These are phyloP conservation scores for Hirschioporus abietinus DNA, from an alignment of 768 basidiomycete genomes.

Conservation along the genomic window DNA sequence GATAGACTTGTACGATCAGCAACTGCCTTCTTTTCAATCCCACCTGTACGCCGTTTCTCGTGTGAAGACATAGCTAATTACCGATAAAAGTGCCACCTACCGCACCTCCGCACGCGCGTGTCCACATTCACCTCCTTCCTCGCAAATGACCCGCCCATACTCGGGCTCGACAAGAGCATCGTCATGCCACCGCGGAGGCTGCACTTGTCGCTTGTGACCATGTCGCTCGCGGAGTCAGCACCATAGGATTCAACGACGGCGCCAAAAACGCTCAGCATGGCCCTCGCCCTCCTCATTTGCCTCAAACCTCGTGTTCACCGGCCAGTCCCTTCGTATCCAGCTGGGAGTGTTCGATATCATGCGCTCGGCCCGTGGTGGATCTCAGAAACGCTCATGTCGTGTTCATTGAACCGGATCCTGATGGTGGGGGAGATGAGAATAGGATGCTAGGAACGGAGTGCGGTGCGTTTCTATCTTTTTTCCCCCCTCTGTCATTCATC, in stretches of 20 bases:
- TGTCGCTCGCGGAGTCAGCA: conserved; percentile 39
- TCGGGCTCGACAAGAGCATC: conserved; percentile 57
- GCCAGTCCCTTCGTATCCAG: conserved; percentile 31
- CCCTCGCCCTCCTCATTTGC: conserved; percentile 20
- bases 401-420: conserved; percentile 50
- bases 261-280: conserved; percentile 19
- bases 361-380: conserved; percentile 32
- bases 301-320: conserved; percentile 19
- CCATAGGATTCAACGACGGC: not conserved
- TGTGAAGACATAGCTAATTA: no score
- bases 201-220: conserved; percentile 72
- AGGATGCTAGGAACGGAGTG: conserved; percentile 26
- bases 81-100: conserved; percentile 16
- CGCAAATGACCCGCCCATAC: conserved; percentile 24
- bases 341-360: conserved; percentile 48
- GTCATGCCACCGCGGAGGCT: conserved; percentile 52
- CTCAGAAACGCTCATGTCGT: conserved; percentile 46
- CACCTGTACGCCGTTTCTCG: no score
- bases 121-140: conserved; percentile 25
- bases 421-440: conserved; percentile 27
- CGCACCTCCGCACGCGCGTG: conserved; percentile 22
- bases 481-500: not conserved
- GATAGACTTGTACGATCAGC: not conserved
- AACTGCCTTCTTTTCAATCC: no score
- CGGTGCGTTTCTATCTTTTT: conserved; percentile 23